Percentiles rank a stretch among this genome's conserved stretches.
Conservation (phyloP, 768 basidiomycete genomes). For the Mycena crocata region DNA sequence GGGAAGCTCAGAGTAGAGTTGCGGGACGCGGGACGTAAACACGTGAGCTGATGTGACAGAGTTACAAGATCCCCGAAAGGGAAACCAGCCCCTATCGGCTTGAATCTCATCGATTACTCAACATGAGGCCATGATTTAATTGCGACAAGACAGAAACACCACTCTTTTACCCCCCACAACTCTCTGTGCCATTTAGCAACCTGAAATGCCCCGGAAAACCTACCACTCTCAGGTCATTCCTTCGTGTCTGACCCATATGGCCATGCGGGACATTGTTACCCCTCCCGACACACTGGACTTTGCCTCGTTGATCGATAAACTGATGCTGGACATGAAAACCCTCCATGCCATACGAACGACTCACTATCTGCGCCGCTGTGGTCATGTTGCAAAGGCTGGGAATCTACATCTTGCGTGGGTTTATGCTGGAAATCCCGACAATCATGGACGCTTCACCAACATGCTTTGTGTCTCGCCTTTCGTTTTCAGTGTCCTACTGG, state of each 20-base stretch:
- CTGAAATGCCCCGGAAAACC: neutral
- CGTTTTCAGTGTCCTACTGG: constrained; percentile 41
- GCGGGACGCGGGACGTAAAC: too few species aligned
- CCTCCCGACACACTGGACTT: constrained; percentile 5
- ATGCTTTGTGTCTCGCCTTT: constrained; percentile 42
- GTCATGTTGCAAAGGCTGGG: constrained; percentile 36
- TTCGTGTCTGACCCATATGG: neutral
- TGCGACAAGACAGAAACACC: too few species aligned
- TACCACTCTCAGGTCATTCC: neutral
- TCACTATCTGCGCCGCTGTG: constrained; percentile 30
- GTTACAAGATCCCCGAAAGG: too few species aligned
- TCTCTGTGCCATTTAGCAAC: too few species aligned
- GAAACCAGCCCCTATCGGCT: too few species aligned
- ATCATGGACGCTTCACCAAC: constrained; percentile 36
- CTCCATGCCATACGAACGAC: neutral
- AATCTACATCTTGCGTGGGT: constrained; percentile 41
- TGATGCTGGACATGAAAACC: neutral
- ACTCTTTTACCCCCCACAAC: too few species aligned
- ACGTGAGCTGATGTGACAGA: too few species aligned
- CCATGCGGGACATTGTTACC: neutral
- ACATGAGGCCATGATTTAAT: too few species aligned
- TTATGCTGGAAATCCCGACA: constrained; percentile 38
- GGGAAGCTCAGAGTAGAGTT: too few species aligned
- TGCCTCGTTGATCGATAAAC: neutral
- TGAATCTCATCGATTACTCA: too few species aligned